These are phyloP conservation scores for Xylariomycetidae sp. DNA, from an alignment of 2,329 filamentous ascomycete species.

Conservation along the genomic window DNA sequence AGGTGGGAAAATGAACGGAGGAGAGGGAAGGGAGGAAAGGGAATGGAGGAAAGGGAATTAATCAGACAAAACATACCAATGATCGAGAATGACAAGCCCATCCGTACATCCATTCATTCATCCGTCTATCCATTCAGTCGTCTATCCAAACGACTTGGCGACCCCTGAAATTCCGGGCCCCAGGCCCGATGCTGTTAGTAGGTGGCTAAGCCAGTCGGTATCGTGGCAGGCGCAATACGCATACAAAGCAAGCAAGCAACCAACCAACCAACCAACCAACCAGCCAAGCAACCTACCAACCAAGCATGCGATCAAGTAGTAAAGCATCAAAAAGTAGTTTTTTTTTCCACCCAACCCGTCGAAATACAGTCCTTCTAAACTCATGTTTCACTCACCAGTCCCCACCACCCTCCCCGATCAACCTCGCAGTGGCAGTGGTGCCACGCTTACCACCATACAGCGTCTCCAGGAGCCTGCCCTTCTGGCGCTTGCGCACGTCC, in stretches of 20 bases:
- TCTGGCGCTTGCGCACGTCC: slow-evolving; percentile 71
- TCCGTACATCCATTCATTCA: too few relatives aligned
- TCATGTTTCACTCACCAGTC: not conserved
- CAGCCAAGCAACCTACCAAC: not conserved
- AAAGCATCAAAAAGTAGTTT: not conserved
- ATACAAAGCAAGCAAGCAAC: not conserved
- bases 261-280: not conserved
- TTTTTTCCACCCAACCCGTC: not conserved
- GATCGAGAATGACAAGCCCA: too few relatives aligned
- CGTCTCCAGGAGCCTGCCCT: slow-evolving; percentile 76
- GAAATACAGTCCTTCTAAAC: not conserved
- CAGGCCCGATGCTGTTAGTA: too few relatives aligned
- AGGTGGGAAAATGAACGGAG: too few relatives aligned
- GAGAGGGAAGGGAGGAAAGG: too few relatives aligned
- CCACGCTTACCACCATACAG: slow-evolving; percentile 52
- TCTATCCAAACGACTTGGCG: too few relatives aligned
- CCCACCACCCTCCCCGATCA: slow-evolving; percentile 10
- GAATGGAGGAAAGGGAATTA: too few relatives aligned
- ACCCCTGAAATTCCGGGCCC: too few relatives aligned
- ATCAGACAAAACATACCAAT: too few relatives aligned
- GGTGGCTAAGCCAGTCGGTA: too few relatives aligned
- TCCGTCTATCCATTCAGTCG: too few relatives aligned
- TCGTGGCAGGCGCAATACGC: too few relatives aligned
- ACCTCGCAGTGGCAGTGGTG: slow-evolving; percentile 13
- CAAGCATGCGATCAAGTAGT: not conserved